Evolutionary conservation across 2,329 filamentous ascomycete species (phyloP), one percentile per base, ranked within the genome.

Genomic region (Cladosporium velox): DNA sequence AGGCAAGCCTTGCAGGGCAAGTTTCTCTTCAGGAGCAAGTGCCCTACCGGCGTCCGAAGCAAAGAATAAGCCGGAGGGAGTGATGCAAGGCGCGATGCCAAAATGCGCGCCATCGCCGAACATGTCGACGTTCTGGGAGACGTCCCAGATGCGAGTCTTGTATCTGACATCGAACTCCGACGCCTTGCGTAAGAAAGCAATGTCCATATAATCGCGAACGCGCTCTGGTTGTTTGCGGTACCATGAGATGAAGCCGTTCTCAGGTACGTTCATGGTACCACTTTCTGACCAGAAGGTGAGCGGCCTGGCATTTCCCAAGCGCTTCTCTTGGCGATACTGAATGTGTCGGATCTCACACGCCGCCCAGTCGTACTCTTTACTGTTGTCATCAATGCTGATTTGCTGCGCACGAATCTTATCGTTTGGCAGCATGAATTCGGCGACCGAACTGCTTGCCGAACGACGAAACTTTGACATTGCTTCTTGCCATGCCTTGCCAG

Each of bases 101-200:
- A 84, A 82, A 0, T 78, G 76, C 0, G 75, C 75, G 1, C 68
- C 76, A 60, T 86, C 82, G 1, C 76, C 77, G 12, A 83, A 82
- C 15, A 90, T 82, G 72, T 92, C 88, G 10, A 92, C 82, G 62
- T 92, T 93, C 72, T 93, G 91, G 6, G 88, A 91, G 0, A 91
- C 78, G 67, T 94, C 89, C 69, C 87, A 83, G 41, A 86, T 76
- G 14, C 78, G 74, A 78, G 82, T 82, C 73, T 89, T 88, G 73
- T 79, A 86, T 15, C 81, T 78, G 49, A 85, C 82, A 72, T 93
- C 90, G 67, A 83, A 86, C 6, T 65, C 49, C 3, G 67, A 74
- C 1, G 84, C 76, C 49, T 81, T 83, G 26, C 84, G 79, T 11
- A 91, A 77, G 0, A 72, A 65, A 81, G 85, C 12, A 82, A 82